Percentiles rank a stretch among this genome's conserved stretches.
These are phyloP conservation scores for Ustilago hordei DNA, from an alignment of 1,284 basidiomycete genomes.

Conservation along the genomic window DNA sequence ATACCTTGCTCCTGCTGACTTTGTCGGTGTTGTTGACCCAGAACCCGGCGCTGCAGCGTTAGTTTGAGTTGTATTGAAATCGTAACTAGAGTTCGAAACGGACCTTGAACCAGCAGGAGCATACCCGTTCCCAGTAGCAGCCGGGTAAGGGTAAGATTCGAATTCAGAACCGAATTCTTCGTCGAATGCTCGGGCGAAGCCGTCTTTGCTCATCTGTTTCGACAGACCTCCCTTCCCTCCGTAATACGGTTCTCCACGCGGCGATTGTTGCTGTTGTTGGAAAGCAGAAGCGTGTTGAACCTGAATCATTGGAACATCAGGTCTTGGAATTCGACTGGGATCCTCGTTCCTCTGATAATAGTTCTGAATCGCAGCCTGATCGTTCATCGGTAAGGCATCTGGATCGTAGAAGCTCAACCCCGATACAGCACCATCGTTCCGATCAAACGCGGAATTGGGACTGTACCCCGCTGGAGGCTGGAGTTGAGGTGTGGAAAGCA, in stretches of 20 bases:
- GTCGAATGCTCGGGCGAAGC: conserved; percentile 49
- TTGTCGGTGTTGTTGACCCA: conserved; percentile 22
- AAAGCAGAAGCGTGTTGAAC: conserved; percentile 19
- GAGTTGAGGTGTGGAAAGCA: conserved; percentile 15
- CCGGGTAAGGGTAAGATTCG: conserved; percentile 24
- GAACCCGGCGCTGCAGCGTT: conserved; percentile 2
- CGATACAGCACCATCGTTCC: conserved; percentile 41
- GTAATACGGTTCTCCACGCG: background rate
- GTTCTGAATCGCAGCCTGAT: conserved; percentile 3
- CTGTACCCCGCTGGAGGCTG: conserved; percentile 11
- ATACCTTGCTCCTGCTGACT: conserved; percentile 26
- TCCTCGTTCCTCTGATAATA: conserved; percentile 13
- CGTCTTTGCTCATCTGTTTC: conserved; percentile 42
- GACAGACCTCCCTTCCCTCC: conserved; percentile 3
- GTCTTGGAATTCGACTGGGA: conserved; percentile 13
- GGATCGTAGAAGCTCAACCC: conserved; percentile 55
- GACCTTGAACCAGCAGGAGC: conserved; percentile 30
- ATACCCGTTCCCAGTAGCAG: conserved; percentile 30
- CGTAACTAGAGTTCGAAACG: conserved; percentile 25
- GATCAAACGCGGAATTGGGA: conserved; percentile 24
- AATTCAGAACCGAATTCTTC: conserved; percentile 47
- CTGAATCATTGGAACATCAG: conserved; percentile 34
- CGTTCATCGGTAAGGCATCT: conserved; percentile 31
- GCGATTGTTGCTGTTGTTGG: background rate
- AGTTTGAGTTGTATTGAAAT: conserved; percentile 20